phyloP scores from a whole-genome alignment of 2,329 filamentous ascomycete genomes.

The Orbilia ellipsospora region DNA sequence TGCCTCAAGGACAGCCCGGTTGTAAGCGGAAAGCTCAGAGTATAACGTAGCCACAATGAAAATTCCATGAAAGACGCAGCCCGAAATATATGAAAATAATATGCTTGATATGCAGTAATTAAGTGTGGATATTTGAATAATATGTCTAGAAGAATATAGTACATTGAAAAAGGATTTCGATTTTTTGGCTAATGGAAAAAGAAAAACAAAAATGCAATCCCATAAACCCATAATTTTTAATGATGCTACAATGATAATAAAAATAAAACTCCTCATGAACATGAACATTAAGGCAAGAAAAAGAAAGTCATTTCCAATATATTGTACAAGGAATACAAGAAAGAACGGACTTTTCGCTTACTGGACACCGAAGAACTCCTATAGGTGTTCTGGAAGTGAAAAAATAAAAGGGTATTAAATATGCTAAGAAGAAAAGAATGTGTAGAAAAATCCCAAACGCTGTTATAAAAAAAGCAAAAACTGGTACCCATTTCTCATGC shows the following conservation, averaged over 20 bases:
- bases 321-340: slow-evolving; percentile 52
- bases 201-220: slow-evolving; percentile 13
- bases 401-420: slow-evolving; percentile 26
- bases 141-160: slow-evolving; percentile 20
- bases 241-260: slow-evolving; percentile 23
- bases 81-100: background rate
- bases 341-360: slow-evolving; percentile 52
- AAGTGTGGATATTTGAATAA: slow-evolving; percentile 7
- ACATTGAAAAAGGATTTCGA: slow-evolving; percentile 4
- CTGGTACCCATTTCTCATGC: slow-evolving; percentile 56
- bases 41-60: background rate
- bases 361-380: slow-evolving; percentile 48
- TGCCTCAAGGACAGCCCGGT: too few species aligned
- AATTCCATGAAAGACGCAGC: slow-evolving; percentile 16
- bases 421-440: slow-evolving; percentile 56
- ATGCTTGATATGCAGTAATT: slow-evolving; percentile 5
- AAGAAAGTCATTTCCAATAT: slow-evolving; percentile 47
- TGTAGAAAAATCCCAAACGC: slow-evolving; percentile 55
- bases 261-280: slow-evolving; percentile 40
- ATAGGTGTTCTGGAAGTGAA: slow-evolving; percentile 54
- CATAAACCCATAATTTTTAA: slow-evolving; percentile 6
- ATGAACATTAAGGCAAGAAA: slow-evolving; percentile 51
- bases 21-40: background rate
- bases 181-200: slow-evolving; percentile 5
- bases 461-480: slow-evolving; percentile 50